Conservation (phyloP, 2,329 filamentous ascomycete species). For the Incumbomyces delicatus region DNA sequence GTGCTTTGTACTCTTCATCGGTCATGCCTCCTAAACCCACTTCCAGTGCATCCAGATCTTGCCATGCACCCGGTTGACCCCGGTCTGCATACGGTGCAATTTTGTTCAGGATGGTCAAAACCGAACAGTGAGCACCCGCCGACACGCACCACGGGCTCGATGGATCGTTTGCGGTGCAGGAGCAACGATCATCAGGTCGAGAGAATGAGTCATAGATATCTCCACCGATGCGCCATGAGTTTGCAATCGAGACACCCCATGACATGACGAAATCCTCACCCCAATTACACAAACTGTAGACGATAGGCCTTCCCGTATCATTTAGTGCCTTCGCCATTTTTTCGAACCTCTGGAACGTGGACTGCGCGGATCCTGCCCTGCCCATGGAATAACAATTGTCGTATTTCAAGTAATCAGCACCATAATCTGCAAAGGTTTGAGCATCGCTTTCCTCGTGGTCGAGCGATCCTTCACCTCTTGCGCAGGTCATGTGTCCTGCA, state of each 20-base stretch:
- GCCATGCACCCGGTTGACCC: constrained; percentile 36
- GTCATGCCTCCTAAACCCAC: constrained; percentile 35
- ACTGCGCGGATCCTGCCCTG: constrained; percentile 37
- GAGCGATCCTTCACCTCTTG: constrained; percentile 33
- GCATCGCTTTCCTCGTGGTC: constrained; percentile 46
- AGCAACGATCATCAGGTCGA: constrained; percentile 33
- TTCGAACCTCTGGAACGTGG: constrained; percentile 39
- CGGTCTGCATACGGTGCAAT: constrained; percentile 33
- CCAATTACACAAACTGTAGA: constrained; percentile 43
- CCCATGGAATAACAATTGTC: constrained; percentile 49
- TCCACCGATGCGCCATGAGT: constrained; percentile 39
- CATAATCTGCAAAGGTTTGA: constrained; percentile 43
- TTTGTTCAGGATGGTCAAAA: constrained; percentile 43
- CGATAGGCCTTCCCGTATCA: constrained; percentile 35
- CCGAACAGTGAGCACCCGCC: constrained; percentile 39
- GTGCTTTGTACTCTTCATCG: constrained; percentile 29
- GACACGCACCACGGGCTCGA: constrained; percentile 33
- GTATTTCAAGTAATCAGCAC: constrained; percentile 37
- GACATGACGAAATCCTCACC: constrained; percentile 40
- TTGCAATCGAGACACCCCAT: constrained; percentile 38
- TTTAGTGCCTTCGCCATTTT: constrained; percentile 40
- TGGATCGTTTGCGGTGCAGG: constrained; percentile 25
- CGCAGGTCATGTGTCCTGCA: constrained; percentile 26
- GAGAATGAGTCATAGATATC: constrained; percentile 40
- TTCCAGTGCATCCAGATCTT: constrained; percentile 31